These are phyloP conservation scores for Sporothrix protearum DNA, from an alignment of 2,329 filamentous ascomycete genomes.

Conservation along the genomic window DNA sequence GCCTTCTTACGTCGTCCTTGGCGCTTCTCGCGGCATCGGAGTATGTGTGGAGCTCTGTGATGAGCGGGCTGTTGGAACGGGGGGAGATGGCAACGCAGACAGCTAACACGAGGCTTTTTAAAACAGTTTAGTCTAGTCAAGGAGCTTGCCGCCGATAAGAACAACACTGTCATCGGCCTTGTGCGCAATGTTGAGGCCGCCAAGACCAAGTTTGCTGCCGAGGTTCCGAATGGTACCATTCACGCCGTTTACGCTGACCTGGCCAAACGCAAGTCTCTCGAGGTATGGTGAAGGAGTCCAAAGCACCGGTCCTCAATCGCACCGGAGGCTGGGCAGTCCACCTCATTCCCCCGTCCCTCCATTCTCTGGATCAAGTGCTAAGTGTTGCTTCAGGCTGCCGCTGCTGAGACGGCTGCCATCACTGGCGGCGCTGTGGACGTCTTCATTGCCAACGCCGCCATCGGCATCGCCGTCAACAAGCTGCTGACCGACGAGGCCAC, in stretches of 20 bases:
- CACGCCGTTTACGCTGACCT: conserved; percentile 47
- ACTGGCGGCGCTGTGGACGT: conserved; percentile 46
- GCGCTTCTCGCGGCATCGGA: conserved; percentile 30
- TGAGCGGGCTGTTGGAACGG: background rate
- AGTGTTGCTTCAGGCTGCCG: conserved; percentile 28
- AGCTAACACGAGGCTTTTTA: background rate
- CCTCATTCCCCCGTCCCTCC: too few relatives aligned
- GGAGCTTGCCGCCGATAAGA: conserved; percentile 43
- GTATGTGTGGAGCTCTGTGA: conserved; percentile 24
- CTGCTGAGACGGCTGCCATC: conserved; percentile 33
- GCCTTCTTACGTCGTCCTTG: conserved; percentile 31
- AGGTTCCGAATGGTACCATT: conserved; percentile 44
- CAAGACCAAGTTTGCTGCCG: conserved; percentile 42
- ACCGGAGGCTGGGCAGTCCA: background rate
- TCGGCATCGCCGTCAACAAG: conserved; percentile 33
- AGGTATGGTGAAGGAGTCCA: conserved; percentile 30
- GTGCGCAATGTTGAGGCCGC: conserved; percentile 46
- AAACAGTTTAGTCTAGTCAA: conserved; percentile 48
- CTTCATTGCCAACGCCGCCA: conserved; percentile 50
- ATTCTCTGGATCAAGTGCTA: background rate
- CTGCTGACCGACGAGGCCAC: conserved; percentile 34
- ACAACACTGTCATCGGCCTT: conserved; percentile 47
- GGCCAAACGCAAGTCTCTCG: conserved; percentile 39
- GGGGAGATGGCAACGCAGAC: too few relatives aligned
- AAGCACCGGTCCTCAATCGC: background rate